Conservation (phyloP, 331 rosid species). For the Cydonia oblonga region DNA sequence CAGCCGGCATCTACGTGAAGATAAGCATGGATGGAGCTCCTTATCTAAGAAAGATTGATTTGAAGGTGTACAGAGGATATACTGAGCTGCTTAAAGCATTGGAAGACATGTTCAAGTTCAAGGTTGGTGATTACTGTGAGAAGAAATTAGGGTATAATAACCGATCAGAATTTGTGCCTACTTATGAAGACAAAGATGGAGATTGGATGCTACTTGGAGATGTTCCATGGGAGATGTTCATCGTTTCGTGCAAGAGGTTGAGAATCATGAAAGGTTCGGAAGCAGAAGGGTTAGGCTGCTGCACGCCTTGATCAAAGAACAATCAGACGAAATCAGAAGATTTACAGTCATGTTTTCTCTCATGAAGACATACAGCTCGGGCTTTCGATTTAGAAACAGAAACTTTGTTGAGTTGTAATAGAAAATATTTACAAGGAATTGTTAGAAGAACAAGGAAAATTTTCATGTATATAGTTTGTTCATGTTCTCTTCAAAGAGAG, state of each 20-base stretch:
- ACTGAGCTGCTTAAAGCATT: conserved; percentile 35
- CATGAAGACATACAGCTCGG: conserved; percentile 1
- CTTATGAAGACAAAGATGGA: conserved; percentile 45
- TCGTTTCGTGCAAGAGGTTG: conserved; percentile 35
- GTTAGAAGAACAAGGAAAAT: not conserved
- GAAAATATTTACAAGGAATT: not conserved
- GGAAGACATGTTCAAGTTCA: conserved; percentile 45
- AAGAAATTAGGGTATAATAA: conserved; percentile 23
- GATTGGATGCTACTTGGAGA: conserved; percentile 55
- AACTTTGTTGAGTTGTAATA: not conserved
- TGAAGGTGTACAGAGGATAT: conserved; percentile 32
- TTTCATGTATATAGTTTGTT: not conserved
- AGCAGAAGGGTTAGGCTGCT: conserved; percentile 34
- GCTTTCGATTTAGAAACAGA: not conserved
- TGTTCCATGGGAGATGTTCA: conserved; percentile 51
- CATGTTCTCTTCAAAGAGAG: not conserved
- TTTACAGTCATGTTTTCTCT: not conserved
- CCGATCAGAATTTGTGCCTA: conserved; percentile 36
- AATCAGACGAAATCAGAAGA: not conserved
- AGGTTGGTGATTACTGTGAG: conserved; percentile 30
- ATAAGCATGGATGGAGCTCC: conserved; percentile 55
- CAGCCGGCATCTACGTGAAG: conserved; percentile 22
- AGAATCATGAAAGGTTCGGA: conserved; percentile 46
- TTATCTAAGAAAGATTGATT: conserved; percentile 34
- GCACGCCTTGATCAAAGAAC: conserved; percentile 13